phyloP scores from a whole-genome alignment of 192 early-diverging fungal genomes.

The Coemansia sp. region DNA sequence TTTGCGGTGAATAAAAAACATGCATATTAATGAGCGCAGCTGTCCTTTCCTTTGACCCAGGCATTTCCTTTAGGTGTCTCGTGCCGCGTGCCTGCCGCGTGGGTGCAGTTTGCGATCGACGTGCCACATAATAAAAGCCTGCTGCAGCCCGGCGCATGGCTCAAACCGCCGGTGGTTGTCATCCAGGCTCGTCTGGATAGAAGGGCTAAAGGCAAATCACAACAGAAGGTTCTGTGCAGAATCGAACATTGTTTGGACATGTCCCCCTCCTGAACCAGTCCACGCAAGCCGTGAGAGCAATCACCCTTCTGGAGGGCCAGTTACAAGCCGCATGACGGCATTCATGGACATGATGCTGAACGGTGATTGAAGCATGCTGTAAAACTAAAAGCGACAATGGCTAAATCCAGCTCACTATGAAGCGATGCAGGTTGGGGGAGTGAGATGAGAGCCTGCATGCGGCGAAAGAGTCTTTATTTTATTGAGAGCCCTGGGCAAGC shows the following conservation, averaged over 20 bases:
- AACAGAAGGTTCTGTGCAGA: slow-evolving; percentile 1
- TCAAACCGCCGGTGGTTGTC: no score
- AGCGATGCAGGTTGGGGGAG: neutral
- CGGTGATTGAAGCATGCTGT: neutral
- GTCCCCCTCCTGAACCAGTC: neutral
- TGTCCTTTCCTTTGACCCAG: neutral
- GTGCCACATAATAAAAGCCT: neutral
- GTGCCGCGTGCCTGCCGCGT: neutral
- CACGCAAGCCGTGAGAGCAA: neutral
- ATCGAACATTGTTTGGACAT: neutral
- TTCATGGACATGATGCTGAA: neutral
- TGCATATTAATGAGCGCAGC: neutral
- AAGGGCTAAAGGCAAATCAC: slow-evolving; percentile 1
- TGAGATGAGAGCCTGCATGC: no score
- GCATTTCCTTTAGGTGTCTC: neutral
- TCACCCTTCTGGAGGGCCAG: neutral
- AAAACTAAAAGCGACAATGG: neutral
- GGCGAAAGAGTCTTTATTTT: no score
- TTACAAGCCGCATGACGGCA: neutral
- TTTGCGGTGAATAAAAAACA: neutral
- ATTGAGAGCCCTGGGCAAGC: no score
- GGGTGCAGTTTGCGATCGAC: no score
- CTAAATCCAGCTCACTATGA: neutral
- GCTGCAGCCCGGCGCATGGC: slow-evolving; percentile 4
- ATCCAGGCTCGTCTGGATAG: no score